Evolutionary conservation across 23 red algal genomes (phyloP), one percentile per base, ranked within the genome.

Genomic region (Chondrus crispus): DNA sequence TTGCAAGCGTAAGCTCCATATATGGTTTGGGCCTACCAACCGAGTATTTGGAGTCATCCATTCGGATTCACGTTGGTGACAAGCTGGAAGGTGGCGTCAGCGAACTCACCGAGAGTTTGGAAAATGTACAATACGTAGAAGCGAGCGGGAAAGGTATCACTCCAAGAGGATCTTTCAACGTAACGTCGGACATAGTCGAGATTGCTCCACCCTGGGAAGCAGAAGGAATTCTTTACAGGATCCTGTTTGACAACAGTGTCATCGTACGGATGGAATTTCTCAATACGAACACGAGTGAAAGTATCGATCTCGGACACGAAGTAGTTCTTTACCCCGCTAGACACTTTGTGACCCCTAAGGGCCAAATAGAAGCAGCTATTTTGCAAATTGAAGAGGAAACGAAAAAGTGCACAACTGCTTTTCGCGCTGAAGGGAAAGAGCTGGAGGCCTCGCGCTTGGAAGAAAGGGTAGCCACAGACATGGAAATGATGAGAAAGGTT

Each of bases 1-100:
- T 98, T 2, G 90, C 95, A 40, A 94, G 85, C 35, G 85, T 98
- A 12, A 94, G 91, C 72, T 98, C 91, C 51, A 98, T 98, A 46
- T 98, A 94, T 82, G 95, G 95, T 12, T 43, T 98, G 52, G 95
- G 95, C 30, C 49, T 98, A 42, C 91, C 95, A 8, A 74, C 91
- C 2, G 80, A 80, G 63, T 98, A 98, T 81, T 47, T 98, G 39
- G 62, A 92, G 32, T 74, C 95, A 29, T 89, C 91, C 16, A 76
- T 84, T 12, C 73, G 51, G 20, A 41, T 88, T 51, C 79, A 64
- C 48, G 72, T 85, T 46, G 95, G 95, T 49, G 71, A 94, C 10
- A 74, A 20, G 3, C 30, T 62, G 6, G 51, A 70, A 26, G 10
- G 62, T 18, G 80, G 62, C 19, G 18, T 68, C 22, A 35, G 24